These are phyloP conservation scores for Epichloe gansuensis DNA, from an alignment of 2,329 filamentous ascomycete genomes.

Conservation along the genomic window DNA sequence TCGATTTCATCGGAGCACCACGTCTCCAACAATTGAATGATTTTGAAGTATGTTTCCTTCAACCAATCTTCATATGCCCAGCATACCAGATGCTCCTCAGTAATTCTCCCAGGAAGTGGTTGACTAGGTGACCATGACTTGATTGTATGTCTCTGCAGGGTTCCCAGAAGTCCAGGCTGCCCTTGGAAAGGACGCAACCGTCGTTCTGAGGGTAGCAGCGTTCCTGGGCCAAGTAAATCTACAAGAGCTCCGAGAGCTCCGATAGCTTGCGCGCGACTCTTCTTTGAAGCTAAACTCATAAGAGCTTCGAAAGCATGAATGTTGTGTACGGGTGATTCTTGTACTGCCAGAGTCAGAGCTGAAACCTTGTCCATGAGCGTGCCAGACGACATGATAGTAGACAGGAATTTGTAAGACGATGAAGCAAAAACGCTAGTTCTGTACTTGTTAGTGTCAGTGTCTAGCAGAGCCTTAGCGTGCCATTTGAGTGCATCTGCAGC, in stretches of 20 bases:
- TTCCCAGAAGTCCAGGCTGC: slow-evolving; percentile 63
- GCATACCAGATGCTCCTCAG: slow-evolving; percentile 63
- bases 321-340: slow-evolving; percentile 92
- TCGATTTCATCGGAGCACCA: slow-evolving; percentile 96
- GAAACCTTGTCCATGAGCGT: slow-evolving; percentile 96
- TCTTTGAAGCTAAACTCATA: slow-evolving; percentile 74
- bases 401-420: slow-evolving; percentile 89
- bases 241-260: slow-evolving; percentile 87
- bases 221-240: slow-evolving; percentile 83
- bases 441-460: slow-evolving; percentile 68
- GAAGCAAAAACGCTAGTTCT: slow-evolving; percentile 60
- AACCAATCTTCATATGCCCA: slow-evolving; percentile 96
- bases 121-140: slow-evolving; percentile 55
- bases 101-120: slow-evolving; percentile 58
- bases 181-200: slow-evolving; percentile 67
- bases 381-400: slow-evolving; percentile 91
- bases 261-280: slow-evolving; percentile 83
- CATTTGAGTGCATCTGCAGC: slow-evolving; percentile 43
- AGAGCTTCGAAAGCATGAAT: slow-evolving; percentile 79
- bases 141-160: slow-evolving; percentile 48
- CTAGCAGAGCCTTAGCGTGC: slow-evolving; percentile 62
- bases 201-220: slow-evolving; percentile 68
- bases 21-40: slow-evolving; percentile 78
- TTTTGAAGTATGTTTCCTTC: slow-evolving; percentile 85
- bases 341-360: slow-evolving; percentile 81